Base-by-base conservation (phyloP, 2,329 filamentous ascomycete species). In the Fusarium poae region DNA sequence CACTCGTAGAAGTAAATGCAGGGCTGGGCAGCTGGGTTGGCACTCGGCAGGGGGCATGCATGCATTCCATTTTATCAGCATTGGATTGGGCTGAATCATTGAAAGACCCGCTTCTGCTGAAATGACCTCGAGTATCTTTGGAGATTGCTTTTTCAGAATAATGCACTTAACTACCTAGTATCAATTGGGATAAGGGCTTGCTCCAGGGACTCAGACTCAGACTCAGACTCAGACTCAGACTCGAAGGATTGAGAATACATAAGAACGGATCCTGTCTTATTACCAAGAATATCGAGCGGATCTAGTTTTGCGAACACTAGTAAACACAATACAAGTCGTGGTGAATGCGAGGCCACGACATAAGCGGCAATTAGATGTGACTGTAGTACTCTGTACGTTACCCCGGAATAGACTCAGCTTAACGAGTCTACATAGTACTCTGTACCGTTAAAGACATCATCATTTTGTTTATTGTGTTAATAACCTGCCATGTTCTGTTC, bases 101-200 rank as follows among this genome's bases (percentile, higher is more conserved):
- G 61, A 57, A 42, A 57, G 71, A 71, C 71, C 71, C 71, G 71
- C 71, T 58, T 44, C 30, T 51, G 23, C 65, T 66, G 64, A 73
- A 72, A 70, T 73, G 71, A 73, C 57, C 46, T 64, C 48, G 45
- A 59, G 50, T 56, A 60, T 67, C 46, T 43, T 61, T 72, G 59
- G 70, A 73, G 71, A 73, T 73, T 73, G 37, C 45, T 48, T 40
- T 57, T 35, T 39, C 23, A 35, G 49, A 61, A 50, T 69, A 51
- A 50, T 63, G 53, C 44, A 58, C 45, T 62, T n/a, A 39, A 20
- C 59, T n/a, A 39, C 13, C 59, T 65, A 72, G 70, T 55, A 61
- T 67, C 44, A 55, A 45, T 61, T 56, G 45, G 35, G 67, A 16
- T 59, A 40, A 35, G 23, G 29, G 53, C 20, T 49, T 39, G 12